Conservation (phyloP, 2,329 filamentous ascomycete genomes). For the Sodiomyces alkalinus region DNA sequence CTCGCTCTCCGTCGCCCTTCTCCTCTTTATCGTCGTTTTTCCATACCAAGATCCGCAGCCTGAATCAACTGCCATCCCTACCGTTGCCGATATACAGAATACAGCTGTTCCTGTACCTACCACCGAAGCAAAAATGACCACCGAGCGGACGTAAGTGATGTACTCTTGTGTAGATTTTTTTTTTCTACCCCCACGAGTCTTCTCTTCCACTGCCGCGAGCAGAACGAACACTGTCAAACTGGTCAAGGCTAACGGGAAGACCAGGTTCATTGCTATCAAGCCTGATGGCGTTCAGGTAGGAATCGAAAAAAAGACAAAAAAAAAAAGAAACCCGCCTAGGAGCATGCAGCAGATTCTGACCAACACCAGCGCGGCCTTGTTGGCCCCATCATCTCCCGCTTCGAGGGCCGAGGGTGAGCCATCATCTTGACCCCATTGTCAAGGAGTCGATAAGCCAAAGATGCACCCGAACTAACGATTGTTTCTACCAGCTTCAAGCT, state of each 20-base stretch:
- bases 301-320: too few species aligned
- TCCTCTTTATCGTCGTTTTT: background rate
- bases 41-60: too few species aligned
- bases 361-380: constrained; percentile 72
- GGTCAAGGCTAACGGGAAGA: constrained; percentile 4
- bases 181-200: too few species aligned
- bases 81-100: background rate
- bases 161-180: too few species aligned
- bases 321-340: too few species aligned
- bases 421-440: background rate
- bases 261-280: constrained; percentile 99
- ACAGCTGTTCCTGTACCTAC: constrained; percentile 8
- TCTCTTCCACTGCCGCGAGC: too few species aligned
- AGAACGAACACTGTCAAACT: too few species aligned
- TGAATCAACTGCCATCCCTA: background rate
- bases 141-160: constrained; percentile 73
- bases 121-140: constrained; percentile 37
- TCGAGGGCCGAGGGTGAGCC: constrained; percentile 83
- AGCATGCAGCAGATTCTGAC: constrained; percentile 4
- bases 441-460: too few species aligned
- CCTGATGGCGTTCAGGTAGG: constrained; percentile 96
- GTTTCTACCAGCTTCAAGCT: constrained; percentile 70
- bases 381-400: constrained; percentile 94
- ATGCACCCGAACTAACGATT: constrained; percentile 1
- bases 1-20: constrained; percentile 1